Evolutionary conservation across 2,329 filamentous ascomycete species (phyloP).

Genomic region (Metarhizium humberi): DNA sequence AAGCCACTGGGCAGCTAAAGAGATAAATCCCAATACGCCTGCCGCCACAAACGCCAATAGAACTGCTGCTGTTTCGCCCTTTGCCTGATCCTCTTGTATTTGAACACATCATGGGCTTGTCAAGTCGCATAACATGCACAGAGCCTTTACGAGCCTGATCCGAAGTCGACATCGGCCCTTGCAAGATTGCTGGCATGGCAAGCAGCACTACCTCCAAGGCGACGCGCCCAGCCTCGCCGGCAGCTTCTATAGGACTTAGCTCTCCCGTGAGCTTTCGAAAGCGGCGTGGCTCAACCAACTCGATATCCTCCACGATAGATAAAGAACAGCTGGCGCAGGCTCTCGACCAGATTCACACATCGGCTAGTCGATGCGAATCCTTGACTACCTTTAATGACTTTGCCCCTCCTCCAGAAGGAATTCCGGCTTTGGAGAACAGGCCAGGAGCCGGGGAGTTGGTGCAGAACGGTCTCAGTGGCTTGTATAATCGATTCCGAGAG

Average conservation of each 20-base stretch:
- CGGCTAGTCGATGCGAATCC: constrained; percentile 74
- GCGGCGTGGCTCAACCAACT: constrained; percentile 30
- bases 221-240: constrained; percentile 17
- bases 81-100: neutral
- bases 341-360: constrained; percentile 79
- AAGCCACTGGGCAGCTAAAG: too few species aligned
- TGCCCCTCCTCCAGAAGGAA: constrained; percentile 55
- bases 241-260: constrained; percentile 12
- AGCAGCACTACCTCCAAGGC: constrained; percentile 21
- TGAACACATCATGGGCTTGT: constrained; percentile 5
- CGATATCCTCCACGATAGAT: constrained; percentile 39
- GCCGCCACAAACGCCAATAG: neutral
- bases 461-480: constrained; percentile 76
- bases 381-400: constrained; percentile 95
- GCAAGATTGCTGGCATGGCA: constrained; percentile 14
- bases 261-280: constrained; percentile 22
- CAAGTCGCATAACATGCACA: constrained; percentile 1
- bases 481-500: constrained; percentile 78
- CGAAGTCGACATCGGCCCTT: neutral
- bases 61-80: neutral
- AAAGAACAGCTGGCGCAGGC: constrained; percentile 67
- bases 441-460: constrained; percentile 63
- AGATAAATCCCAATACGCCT: neutral
- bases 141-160: constrained; percentile 6
- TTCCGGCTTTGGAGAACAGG: constrained; percentile 55